Evolutionary conservation across 2,329 filamentous ascomycete genomes (phyloP), one percentile per base, ranked within the genome.

Genomic region (Ophiocordyceps polyrhachis-furcata): DNA sequence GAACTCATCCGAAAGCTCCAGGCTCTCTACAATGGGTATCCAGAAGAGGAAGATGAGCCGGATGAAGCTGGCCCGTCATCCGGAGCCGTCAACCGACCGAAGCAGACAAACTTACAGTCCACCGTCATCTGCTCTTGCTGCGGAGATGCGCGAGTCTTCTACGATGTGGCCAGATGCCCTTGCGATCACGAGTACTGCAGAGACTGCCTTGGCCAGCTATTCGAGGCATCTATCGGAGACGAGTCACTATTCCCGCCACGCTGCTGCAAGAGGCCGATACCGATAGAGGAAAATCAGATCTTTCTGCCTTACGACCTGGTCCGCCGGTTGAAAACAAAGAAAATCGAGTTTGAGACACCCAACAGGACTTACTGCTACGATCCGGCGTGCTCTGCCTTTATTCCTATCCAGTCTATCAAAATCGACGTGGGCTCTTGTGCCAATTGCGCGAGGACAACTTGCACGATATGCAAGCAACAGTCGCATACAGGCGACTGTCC

Each of bases 231-330:
- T 0, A 58, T 73, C 17, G 54, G 45, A 0, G 66, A 74, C 47
- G 68, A 76, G 42, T 58, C 61, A 0, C 49, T 71, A 0, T 79
- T 74, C 44, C 74, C 74, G 0, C 70, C 72, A 0, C 57, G 62
- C 5, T 79, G 73, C 53, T 76, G 73, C 49, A 44, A 53, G 0
- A 48, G 64, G 31, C 48, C 52, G 0, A 67, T 78, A 2, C 53
- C 63, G 0, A 38, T 69, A 2, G 52, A 55, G 0, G 29, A 43
- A 0, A 59, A 59, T 13, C 53, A 51, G 0, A 42, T 51, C 1
- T 61, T 68, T 45, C 53, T 77, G 0, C 47, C 57, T 0, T 11
- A 51, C 0, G 45, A 62, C 0, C 41, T 73, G 0, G 44, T 63
- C 0, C 49, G 55, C 0, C 42, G 56, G 14, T 74, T 68, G 44